These are phyloP conservation scores for Exophiala dermatitidis DNA, from an alignment of 2,329 filamentous ascomycete species.

Conservation along the genomic window DNA sequence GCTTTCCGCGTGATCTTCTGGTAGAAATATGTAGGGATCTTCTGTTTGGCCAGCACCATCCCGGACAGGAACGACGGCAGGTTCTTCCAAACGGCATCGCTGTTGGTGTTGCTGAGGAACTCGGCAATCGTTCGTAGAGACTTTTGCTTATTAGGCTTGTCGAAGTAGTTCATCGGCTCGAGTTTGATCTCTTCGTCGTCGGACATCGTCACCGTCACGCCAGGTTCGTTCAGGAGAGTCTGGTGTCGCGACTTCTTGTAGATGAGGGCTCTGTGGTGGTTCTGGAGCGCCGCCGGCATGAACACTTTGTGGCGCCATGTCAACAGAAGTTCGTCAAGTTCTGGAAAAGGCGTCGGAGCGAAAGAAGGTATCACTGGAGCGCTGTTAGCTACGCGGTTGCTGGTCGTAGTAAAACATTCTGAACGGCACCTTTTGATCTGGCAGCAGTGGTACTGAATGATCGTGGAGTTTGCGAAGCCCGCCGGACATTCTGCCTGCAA, in stretches of 20 bases:
- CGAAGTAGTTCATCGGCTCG: slow-evolving; percentile 32
- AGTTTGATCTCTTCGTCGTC: slow-evolving; percentile 36
- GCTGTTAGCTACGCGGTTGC: slow-evolving; percentile 1
- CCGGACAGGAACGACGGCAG: slow-evolving; percentile 37
- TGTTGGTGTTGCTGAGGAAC: slow-evolving; percentile 34
- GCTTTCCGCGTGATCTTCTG: slow-evolving; percentile 36
- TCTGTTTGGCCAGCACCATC: slow-evolving; percentile 29
- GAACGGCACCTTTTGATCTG: slow-evolving; percentile 16
- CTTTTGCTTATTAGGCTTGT: slow-evolving; percentile 33
- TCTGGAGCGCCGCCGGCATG: slow-evolving; percentile 36
- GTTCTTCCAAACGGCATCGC: slow-evolving; percentile 34
- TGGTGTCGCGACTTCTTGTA: slow-evolving; percentile 34
- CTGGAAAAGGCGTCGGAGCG: slow-evolving; percentile 34
- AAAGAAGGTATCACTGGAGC: slow-evolving; percentile 36
- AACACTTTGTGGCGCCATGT: slow-evolving; percentile 40
- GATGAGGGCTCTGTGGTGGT: slow-evolving; percentile 35
- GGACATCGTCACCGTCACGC: slow-evolving; percentile 36
- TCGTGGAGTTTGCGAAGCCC: slow-evolving; percentile 25
- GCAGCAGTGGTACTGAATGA: slow-evolving; percentile 22
- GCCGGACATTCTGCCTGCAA: slow-evolving; percentile 20
- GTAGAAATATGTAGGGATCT: slow-evolving; percentile 27
- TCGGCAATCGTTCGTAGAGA: slow-evolving; percentile 29
- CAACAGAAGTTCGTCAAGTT: slow-evolving; percentile 37
- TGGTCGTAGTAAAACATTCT: not conserved
- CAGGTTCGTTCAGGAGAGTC: slow-evolving; percentile 35